A percentile compares a stretch with the other conserved stretches of the same genome.
Evolutionary conservation across 1,284 basidiomycete genomes (phyloP).

Genomic region (Termitomyces sp.): DNA sequence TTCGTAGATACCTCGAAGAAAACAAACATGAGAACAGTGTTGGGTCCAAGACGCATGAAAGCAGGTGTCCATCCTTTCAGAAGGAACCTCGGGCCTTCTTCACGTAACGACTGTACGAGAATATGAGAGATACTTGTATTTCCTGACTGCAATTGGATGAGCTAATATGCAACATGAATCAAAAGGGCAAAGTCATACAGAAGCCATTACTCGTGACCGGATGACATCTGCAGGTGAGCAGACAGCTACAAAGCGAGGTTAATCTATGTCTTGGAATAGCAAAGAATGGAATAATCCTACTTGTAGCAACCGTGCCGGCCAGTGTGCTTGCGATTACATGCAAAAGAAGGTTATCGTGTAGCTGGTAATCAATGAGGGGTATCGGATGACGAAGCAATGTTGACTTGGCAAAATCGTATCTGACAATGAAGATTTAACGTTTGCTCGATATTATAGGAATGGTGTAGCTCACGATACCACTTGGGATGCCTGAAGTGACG

Average conservation of each 20-base stretch:
- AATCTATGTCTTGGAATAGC: conserved; percentile 4
- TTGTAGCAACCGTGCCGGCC: conserved; percentile 87
- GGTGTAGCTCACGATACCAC: conserved; percentile 72
- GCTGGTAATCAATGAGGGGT: conserved; percentile 58
- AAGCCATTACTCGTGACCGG: conserved; percentile 73
- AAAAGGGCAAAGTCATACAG: conserved; percentile 37
- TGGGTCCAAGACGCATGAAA: conserved; percentile 80
- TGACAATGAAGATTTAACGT: conserved; percentile 26
- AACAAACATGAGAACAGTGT: conserved; percentile 80
- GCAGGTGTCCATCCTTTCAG: conserved; percentile 90
- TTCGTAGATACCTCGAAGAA: conserved; percentile 65
- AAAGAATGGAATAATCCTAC: conserved; percentile 35
- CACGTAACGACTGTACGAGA: conserved; percentile 51
- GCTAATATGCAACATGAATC: background rate
- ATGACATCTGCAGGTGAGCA: conserved; percentile 88
- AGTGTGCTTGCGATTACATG: conserved; percentile 62
- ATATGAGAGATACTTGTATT: conserved; percentile 45
- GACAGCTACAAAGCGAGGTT: conserved; percentile 48
- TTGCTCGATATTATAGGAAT: background rate
- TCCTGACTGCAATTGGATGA: conserved; percentile 36
- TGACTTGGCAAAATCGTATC: conserved; percentile 86
- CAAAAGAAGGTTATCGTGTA: conserved; percentile 64
- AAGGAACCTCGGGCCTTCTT: conserved; percentile 79
- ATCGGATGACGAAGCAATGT: conserved; percentile 51
- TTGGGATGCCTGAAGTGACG: conserved; percentile 61